phyloP scores from a whole-genome alignment of 78 protist species.

The Chrysochromulina parva region DNA sequence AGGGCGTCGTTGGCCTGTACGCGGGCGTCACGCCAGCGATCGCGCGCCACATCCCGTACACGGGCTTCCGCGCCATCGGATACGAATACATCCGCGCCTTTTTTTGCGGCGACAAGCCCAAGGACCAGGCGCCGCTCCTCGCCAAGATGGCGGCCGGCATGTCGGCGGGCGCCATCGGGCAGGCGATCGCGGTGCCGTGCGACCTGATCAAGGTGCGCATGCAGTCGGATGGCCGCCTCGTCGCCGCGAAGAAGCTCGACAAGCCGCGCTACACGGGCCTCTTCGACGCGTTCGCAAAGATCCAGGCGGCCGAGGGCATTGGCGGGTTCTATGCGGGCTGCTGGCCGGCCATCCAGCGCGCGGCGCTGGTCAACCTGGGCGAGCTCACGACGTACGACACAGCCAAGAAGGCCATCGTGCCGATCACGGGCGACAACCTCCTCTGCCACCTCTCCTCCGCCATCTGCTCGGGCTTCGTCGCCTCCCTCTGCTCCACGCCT shows the following conservation, averaged over 20 bases:
- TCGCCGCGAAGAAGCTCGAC: slow-evolving; percentile 48
- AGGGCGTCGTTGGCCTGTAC: slow-evolving; percentile 32
- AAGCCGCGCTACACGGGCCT: slow-evolving; percentile 76
- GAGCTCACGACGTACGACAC: slow-evolving; percentile 42
- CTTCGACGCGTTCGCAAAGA: slow-evolving; percentile 68
- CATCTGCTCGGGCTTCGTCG: slow-evolving; percentile 32
- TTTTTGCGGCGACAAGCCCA: background rate
- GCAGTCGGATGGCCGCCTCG: slow-evolving; percentile 50
- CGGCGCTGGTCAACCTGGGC: slow-evolving; percentile 34
- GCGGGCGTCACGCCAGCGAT: slow-evolving; percentile 15
- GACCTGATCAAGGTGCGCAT: slow-evolving; percentile 65
- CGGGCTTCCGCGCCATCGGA: slow-evolving; percentile 1
- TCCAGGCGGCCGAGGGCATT: slow-evolving; percentile 68
- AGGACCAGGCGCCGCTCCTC: slow-evolving; percentile 15
- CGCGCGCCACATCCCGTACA: slow-evolving; percentile 27
- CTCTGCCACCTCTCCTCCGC: slow-evolving; percentile 15
- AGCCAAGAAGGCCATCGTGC: slow-evolving; percentile 9
- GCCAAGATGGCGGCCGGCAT: slow-evolving; percentile 12
- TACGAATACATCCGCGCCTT: slow-evolving; percentile 20
- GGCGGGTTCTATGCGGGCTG: slow-evolving; percentile 21
- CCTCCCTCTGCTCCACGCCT: slow-evolving; percentile 33
- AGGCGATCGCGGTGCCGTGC: slow-evolving; percentile 57
- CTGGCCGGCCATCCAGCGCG: slow-evolving; percentile 33
- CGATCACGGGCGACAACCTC: slow-evolving; percentile 1
- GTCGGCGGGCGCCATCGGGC: slow-evolving; percentile 46